These are phyloP conservation scores for Fusarium luffae DNA, from an alignment of 2,329 filamentous ascomycete species.

Conservation along the genomic window DNA sequence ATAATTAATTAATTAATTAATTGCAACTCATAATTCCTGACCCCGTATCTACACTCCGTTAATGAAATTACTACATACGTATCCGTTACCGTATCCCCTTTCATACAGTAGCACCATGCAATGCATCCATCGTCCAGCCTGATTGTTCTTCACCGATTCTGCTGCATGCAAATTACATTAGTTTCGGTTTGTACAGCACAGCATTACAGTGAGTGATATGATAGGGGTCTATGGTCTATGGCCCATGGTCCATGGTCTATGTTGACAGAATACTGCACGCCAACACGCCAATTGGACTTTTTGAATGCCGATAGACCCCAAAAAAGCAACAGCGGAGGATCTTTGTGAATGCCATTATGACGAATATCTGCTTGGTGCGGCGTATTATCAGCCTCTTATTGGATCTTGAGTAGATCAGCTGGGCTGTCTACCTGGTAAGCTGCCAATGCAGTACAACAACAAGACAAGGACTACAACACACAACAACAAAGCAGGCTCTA, in stretches of 20 bases:
- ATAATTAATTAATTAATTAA: conserved; percentile 32
- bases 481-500: not conserved
- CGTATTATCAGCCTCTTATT: conserved; percentile 23
- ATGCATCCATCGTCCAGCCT: conserved; percentile 12
- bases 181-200: conserved; percentile 9
- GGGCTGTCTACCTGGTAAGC: conserved; percentile 25
- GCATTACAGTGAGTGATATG: not conserved
- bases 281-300: conserved; percentile 30
- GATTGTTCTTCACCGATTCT: conserved; percentile 30
- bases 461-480: too few relatives aligned
- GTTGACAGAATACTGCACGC: conserved; percentile 3
- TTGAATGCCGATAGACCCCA: conserved; percentile 20
- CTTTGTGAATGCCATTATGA: conserved; percentile 36
- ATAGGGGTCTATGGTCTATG: not conserved
- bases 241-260: not conserved
- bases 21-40: conserved; percentile 32
- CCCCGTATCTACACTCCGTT: not conserved
- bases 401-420: conserved; percentile 30
- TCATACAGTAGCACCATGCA: conserved; percentile 34
- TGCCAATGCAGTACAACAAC: conserved; percentile 28
- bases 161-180: conserved; percentile 26
- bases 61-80: not conserved
- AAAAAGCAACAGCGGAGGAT: conserved; percentile 28
- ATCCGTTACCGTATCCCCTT: conserved; percentile 7
- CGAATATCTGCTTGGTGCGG: conserved; percentile 29